phyloP scores from a whole-genome alignment of 106 monocot genomes.

The Acorus calamus region DNA sequence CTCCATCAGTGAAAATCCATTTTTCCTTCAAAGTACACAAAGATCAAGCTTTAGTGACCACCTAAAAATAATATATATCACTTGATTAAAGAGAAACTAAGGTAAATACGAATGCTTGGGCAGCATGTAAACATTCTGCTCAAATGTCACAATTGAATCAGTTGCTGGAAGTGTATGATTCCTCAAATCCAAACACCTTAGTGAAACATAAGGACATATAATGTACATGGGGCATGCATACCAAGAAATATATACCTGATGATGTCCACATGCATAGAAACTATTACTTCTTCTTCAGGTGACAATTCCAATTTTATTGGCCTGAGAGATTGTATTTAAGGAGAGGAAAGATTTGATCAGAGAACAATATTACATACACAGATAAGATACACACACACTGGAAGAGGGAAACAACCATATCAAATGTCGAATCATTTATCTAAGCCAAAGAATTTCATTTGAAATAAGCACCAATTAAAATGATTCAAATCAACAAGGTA shows the following conservation, averaged over 20 bases:
- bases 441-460: too few species aligned
- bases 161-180: too few species aligned
- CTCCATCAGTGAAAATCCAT: slow-evolving; percentile 80
- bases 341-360: not conserved
- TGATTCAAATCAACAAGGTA: too few species aligned
- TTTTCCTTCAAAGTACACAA: slow-evolving; percentile 49
- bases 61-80: not conserved
- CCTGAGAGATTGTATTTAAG: slow-evolving; percentile 27
- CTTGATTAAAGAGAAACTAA: not conserved
- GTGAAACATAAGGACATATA: too few species aligned
- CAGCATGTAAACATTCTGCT: too few species aligned
- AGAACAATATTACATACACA: not conserved
- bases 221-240: too few species aligned
- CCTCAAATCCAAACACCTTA: too few species aligned
- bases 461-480: too few species aligned
- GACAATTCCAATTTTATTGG: slow-evolving; percentile 88
- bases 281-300: slow-evolving; percentile 88
- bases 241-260: slow-evolving; percentile 51
- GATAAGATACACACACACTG: not conserved
- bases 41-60: slow-evolving; percentile 5
- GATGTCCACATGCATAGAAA: slow-evolving; percentile 67
- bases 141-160: too few species aligned
- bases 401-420: too few species aligned
- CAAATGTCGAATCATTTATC: too few species aligned
- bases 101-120: too few species aligned